These are phyloP conservation scores for Podospora appendiculata DNA, from an alignment of 495 filamentous ascomycete genomes.

Conservation along the genomic window DNA sequence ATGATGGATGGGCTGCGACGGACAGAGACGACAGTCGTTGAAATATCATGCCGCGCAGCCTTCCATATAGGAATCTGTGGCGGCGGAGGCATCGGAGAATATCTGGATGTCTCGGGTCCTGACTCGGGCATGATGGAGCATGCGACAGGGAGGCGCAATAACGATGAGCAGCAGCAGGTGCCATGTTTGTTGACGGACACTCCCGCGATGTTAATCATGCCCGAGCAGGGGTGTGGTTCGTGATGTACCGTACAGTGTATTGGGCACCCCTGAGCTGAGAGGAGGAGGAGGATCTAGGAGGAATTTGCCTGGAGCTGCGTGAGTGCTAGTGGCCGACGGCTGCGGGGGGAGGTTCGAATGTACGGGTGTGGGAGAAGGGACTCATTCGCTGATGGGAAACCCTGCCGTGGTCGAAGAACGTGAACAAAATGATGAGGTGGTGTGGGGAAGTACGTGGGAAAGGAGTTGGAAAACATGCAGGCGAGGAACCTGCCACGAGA, in stretches of 20 bases:
- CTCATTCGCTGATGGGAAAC: no score
- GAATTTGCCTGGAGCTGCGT: not conserved
- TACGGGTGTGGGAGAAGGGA: not conserved
- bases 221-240: not conserved
- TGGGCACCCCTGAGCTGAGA: not conserved
- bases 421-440: no score
- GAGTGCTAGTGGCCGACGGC: not conserved
- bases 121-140: not conserved
- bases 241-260: not conserved
- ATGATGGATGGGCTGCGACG: not conserved
- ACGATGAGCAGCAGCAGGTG: not conserved
- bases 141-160: constrained; percentile 6
- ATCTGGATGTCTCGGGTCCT: not conserved
- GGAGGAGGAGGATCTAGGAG: no score
- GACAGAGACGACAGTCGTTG: not conserved
- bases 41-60: not conserved
- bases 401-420: no score
- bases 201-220: constrained; percentile 3
- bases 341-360: not conserved
- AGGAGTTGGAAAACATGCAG: no score
- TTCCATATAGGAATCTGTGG: not conserved
- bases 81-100: not conserved
- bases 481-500: no score
- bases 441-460: no score
- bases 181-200: constrained; percentile 5